A percentile compares a stretch with the other conserved stretches of the same genome.
Conservation (phyloP, 495 filamentous ascomycete genomes). For the Penicillium riverlandense region DNA sequence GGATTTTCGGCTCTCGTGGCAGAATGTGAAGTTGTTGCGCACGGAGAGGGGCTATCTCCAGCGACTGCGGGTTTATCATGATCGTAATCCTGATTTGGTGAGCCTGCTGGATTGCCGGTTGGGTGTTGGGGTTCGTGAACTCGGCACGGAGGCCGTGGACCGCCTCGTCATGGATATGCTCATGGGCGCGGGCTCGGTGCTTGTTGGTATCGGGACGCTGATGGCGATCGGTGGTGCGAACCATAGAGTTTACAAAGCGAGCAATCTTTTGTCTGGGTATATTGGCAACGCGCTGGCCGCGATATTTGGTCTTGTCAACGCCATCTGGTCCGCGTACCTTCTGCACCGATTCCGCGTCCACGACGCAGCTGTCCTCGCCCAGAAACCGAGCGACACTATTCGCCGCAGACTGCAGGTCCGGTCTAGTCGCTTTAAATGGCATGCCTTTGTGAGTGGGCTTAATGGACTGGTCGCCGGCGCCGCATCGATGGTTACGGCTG, state of each 20-base stretch:
- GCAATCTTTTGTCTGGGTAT: constrained; percentile 44
- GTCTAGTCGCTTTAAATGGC: constrained; percentile 29
- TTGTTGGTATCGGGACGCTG: constrained; percentile 42
- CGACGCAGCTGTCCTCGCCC: constrained; percentile 7
- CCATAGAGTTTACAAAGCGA: constrained; percentile 28
- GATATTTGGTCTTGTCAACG: constrained; percentile 36
- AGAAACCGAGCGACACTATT: constrained; percentile 14
- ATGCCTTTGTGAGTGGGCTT: constrained; percentile 31
- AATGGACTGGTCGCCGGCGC: constrained; percentile 43
- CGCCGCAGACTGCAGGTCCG: constrained; percentile 23
- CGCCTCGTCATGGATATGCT: constrained; percentile 41
- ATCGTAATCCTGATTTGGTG: constrained; percentile 7
- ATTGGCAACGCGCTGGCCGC: constrained; percentile 40
- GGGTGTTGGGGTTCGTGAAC: constrained; percentile 31
- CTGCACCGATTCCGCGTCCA: constrained; percentile 27
- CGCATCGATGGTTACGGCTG: constrained; percentile 42
- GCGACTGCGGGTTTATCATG: constrained; percentile 8
- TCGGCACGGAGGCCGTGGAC: constrained; percentile 41
- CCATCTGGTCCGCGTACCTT: constrained; percentile 36
- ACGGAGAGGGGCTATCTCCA: constrained; percentile 28
- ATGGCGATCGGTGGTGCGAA: constrained; percentile 45
- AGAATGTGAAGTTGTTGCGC: constrained; percentile 34
- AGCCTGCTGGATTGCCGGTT: constrained; percentile 23
- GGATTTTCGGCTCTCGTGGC: constrained; percentile 35
- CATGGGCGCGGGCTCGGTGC: constrained; percentile 36